Evolutionary conservation across 495 filamentous ascomycete species (phyloP), one percentile per base, ranked within the genome.

Genomic region (Trichoderma erinaceum): DNA sequence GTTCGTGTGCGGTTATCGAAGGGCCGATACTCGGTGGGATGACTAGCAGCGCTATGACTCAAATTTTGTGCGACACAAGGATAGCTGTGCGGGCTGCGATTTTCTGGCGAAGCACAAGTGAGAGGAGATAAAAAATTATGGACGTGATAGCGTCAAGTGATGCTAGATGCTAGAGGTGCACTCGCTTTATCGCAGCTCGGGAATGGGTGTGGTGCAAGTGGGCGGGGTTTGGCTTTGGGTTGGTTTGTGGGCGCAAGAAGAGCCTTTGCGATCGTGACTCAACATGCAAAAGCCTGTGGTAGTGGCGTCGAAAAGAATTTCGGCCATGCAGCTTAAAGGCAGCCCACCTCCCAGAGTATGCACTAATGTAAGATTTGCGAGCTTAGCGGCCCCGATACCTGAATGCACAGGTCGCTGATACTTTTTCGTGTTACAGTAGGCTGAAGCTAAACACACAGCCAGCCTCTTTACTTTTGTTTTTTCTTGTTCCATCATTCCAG

Each of bases 231-330:
- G 43, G 43, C 16, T 44, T 7, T 12, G 56, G 25, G 1, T 32
- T 61, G 56, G 56, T 61, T 61, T 61, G 56, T 61, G 56, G 56
- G 56, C 56, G 56, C 56, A 61, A 61, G 27, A 61, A 61, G 27
- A 61, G 56, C 11, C 27, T 25, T 61, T n/a, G 56, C 27, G 56
- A 61, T 61, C 56, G 56, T 61, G 56, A 61, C 56, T 61, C 56
- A 61, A 61, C 27, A 27, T 15, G 56, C 56, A 25, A 61, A 61
- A 25, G 56, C 56, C 27, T 4, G 10, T 25, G 16, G 50, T n/a
- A 56, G 16, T 25, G 50, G 50, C 50, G 50, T n/a, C 50, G 21
- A 56, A 32, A 56, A 32, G 27, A 32, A 61, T 61, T 61, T 61
- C 56, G 27, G 29, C 29, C 56, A 61, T 61, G 8, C 56, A 56